phyloP scores from a whole-genome alignment of 2,329 filamentous ascomycete genomes.

The Microdochium bolleyi region DNA sequence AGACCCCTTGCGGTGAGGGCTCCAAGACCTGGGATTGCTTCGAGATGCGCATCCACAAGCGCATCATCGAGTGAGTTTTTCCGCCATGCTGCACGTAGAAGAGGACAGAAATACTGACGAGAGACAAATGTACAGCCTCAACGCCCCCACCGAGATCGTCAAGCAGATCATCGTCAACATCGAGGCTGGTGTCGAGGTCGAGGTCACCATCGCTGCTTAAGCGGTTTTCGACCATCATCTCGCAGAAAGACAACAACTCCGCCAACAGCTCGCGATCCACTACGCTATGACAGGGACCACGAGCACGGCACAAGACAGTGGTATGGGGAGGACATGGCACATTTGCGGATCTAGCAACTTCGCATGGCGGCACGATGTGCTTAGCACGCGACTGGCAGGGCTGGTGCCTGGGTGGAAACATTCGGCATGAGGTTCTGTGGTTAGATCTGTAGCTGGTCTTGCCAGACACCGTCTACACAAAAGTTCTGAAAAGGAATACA shows the following conservation, averaged over 20 bases:
- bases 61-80: slow-evolving; percentile 74
- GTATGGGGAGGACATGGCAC: background rate
- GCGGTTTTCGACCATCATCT: slow-evolving; percentile 4
- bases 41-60: slow-evolving; percentile 99
- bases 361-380: background rate
- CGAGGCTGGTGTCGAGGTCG: slow-evolving; percentile 86
- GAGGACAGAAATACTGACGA: slow-evolving; percentile 11
- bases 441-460: background rate
- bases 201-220: slow-evolving; percentile 87
- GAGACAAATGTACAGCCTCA: slow-evolving; percentile 47
- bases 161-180: slow-evolving; percentile 97
- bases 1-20: slow-evolving; percentile 99
- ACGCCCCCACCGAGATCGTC: slow-evolving; percentile 95
- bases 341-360: background rate
- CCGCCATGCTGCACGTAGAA: background rate
- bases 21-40: slow-evolving; percentile 99
- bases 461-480: background rate
- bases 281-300: background rate
- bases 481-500: background rate
- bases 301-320: background rate
- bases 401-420: background rate
- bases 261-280: background rate
- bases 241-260: background rate
- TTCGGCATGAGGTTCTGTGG: background rate
- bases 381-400: background rate